phyloP scores from a whole-genome alignment of 768 basidiomycete genomes.

The Naganishia kalamii region DNA sequence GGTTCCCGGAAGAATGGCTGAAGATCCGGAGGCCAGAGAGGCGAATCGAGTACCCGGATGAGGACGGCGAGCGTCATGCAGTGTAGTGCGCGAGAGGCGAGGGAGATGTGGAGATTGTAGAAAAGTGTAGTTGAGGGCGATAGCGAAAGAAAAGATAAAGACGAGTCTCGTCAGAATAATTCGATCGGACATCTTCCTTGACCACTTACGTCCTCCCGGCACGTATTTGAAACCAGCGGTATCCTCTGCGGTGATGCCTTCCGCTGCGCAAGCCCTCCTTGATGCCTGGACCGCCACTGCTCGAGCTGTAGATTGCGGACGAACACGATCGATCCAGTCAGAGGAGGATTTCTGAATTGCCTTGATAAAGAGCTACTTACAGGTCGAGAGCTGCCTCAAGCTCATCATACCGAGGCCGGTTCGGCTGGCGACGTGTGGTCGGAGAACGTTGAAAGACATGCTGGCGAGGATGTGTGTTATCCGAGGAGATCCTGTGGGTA shows the following conservation, averaged over 20 bases:
- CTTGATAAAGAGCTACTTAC: conserved; percentile 3
- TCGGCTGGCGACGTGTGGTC: conserved; percentile 13
- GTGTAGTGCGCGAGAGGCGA: background rate
- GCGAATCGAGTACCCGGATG: no score
- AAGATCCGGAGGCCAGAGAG: background rate
- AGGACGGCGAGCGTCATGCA: no score
- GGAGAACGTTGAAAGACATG: conserved; percentile 15
- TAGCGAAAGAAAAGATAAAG: background rate
- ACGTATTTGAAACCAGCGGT: conserved; percentile 47
- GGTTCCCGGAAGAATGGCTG: conserved; percentile 80
- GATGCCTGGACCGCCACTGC: conserved; percentile 17
- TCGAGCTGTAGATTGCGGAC: conserved; percentile 9
- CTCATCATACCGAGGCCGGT: conserved; percentile 19
- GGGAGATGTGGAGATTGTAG: background rate
- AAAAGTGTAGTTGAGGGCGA: background rate
- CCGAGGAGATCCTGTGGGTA: no score
- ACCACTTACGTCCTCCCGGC: conserved; percentile 48
- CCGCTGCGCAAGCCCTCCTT: conserved; percentile 24
- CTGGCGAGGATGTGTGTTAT: background rate
- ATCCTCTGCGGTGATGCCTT: conserved; percentile 33
- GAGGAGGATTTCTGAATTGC: no score
- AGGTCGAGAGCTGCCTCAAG: conserved; percentile 18
- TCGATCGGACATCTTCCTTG: background rate
- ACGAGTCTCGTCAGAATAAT: background rate
- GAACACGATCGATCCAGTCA: no score